Percentiles rank a stretch among this genome's conserved stretches.
Conservation (phyloP, 83 land plant species). For the Diphasiastrum complanatum region DNA sequence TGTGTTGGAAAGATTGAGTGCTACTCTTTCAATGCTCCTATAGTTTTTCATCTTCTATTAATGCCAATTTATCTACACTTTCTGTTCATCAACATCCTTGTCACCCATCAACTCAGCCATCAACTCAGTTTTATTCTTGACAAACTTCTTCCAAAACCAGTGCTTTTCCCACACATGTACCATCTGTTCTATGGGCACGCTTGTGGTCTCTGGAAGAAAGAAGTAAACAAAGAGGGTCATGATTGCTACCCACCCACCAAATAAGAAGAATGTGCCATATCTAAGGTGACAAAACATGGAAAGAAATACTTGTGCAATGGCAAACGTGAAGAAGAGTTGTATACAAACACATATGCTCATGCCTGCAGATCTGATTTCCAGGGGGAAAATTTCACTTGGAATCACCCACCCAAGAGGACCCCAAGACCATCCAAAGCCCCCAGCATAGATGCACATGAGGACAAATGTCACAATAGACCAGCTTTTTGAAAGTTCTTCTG, state of each 20-base stretch:
- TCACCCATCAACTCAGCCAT: too few relatives aligned
- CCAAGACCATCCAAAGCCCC: constrained; percentile 1
- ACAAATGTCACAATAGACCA: not conserved
- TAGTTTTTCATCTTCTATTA: too few relatives aligned
- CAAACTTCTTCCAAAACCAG: not conserved
- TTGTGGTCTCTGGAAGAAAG: constrained; percentile 1
- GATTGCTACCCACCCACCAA: not conserved
- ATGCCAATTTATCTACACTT: too few relatives aligned
- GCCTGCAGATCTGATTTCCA: constrained; percentile 4
- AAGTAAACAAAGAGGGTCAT: constrained; percentile 1
- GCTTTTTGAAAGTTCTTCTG: not conserved
- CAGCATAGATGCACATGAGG: not conserved
- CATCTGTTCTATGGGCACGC: not conserved
- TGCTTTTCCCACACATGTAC: not conserved
- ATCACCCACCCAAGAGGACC: constrained; percentile 2
- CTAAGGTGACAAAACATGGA: constrained; percentile 2
- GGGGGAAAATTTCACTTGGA: constrained; percentile 2
- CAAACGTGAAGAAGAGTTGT: not conserved
- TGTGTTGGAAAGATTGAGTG: too few relatives aligned
- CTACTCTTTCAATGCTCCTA: too few relatives aligned
- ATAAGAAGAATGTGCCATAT: not conserved
- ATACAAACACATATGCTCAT: not conserved
- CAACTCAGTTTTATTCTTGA: too few relatives aligned
- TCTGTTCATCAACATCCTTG: too few relatives aligned
- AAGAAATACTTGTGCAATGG: not conserved